Base-by-base conservation (phyloP, 2,329 filamentous ascomycete species). In the Trichoderma koningiopsis region DNA sequence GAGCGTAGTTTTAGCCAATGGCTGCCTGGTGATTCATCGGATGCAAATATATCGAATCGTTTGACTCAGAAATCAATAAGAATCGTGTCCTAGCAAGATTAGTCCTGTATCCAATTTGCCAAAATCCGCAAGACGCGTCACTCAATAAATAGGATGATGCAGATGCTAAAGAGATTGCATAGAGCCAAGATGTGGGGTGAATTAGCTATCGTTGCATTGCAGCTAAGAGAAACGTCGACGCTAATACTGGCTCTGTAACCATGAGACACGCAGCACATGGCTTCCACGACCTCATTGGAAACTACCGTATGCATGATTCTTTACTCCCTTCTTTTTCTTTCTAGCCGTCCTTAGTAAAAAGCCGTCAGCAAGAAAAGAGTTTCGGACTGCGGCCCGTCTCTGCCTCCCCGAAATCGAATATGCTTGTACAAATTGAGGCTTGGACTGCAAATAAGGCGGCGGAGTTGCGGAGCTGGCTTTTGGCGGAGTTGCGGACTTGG, bases 401-500 rank as follows among this genome's bases (percentile, higher is more conserved):
- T n/a, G 31, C n/a, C n/a, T 24, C 16, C 29, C 52, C 52, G 37
- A 16, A 43, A 19, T 43, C 37, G 16, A 43, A 16, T 4, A 35
- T n/a, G 27, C 27, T 27, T 27, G 27, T 27, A n/a, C 19, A 8
- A n/a, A 43, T 29, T 14, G 53, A 66, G 62, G 62, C 52, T 47
- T 43, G 40, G 40, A 43, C 7, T n/a, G 16, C 14, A 35, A 10
- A 43, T 19, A 43, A 27, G 3, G 19, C 24, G 35, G 59, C 59
- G 59, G 57, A 61, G 33, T 70, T 68, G 75, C 75, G 73, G 74
- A 73, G 65, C 72, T 77, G 40, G 40, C 40, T 19, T 19, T n/a
- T 43, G 40, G 75, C 76, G 76, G 76, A 77, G 63, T 76, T 77
- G 75, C 68, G 68, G 68, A 70, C 29, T 67, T 70, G 68, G 14